phyloP scores from a whole-genome alignment of 768 basidiomycete species.

The Hypholoma sublateritium region DNA sequence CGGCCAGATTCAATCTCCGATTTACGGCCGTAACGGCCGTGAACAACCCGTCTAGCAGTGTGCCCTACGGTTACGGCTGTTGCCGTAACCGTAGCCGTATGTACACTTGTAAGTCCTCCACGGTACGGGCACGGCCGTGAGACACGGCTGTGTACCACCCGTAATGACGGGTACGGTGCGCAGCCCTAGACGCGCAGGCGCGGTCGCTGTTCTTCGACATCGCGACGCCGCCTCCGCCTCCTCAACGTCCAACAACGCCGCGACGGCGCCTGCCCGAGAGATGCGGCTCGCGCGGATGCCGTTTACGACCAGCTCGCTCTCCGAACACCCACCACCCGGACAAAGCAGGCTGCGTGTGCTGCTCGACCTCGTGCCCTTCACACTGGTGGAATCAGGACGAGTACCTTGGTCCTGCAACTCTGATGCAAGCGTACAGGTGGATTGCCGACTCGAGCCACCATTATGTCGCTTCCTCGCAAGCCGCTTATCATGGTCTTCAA shows the following conservation, averaged over 20 bases:
- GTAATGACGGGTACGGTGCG: neutral
- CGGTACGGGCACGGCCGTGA: neutral
- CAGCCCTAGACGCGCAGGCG: no score
- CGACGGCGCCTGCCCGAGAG: no score
- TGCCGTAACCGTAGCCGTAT: neutral
- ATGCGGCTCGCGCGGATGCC: no score
- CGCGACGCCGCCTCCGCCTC: no score
- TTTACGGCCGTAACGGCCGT: neutral
- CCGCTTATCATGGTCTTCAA: no score
- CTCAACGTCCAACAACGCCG: no score
- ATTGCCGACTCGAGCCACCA: slow-evolving; percentile 99
- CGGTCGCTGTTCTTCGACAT: no score
- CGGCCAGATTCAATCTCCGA: neutral
- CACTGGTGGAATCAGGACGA: slow-evolving; percentile 99
- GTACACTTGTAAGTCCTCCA: neutral
- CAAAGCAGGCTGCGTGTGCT: slow-evolving; percentile 96
- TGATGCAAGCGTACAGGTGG: slow-evolving; percentile 98
- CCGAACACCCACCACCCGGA: no score
- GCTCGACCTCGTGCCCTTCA: slow-evolving; percentile 95
- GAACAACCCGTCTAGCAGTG: neutral
- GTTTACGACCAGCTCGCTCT: no score
- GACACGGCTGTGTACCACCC: neutral
- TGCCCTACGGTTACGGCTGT: neutral
- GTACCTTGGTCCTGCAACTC: slow-evolving; percentile 94
- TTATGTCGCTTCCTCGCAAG: no score